Base-by-base conservation (phyloP, 164 flowering plant species). In the Berberis vulgaris region DNA sequence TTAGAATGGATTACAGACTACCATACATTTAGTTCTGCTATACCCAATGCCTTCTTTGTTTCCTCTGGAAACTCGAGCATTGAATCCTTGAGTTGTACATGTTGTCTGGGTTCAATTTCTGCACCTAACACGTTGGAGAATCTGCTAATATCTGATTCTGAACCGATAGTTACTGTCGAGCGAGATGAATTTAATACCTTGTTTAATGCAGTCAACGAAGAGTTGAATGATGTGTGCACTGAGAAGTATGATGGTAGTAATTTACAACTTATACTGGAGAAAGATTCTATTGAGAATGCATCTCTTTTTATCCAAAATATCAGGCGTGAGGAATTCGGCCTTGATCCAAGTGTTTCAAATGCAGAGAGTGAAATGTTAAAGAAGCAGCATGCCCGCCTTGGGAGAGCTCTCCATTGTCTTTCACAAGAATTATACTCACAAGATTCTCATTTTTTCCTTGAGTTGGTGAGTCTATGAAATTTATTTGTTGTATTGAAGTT, bases 401-500 rank as follows among this genome's bases (percentile, higher is more conserved):
- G 99, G 60, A 83, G 96, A 77, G 96, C 97, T 13, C 89, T 95
- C 63, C 93, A 86, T 64, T 91, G 97, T 76, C 96, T 95, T 62
- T 89, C 99, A 2, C 89, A 87, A 62, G 96, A 91, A 69, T 74
- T 95, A 63, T 95, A 95, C 74, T 95, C 97, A 54, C 94, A 95
- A 70, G 99, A 95, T 82, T 95, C 99, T 50, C 99, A 95, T 79
- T 89, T 94, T 78, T 83, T 95, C 65, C 90, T 95, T 65, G 99
- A 95, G 79, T 84, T 95, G 79, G 97, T 91, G 74, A 78, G 83
- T 70, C 7, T 47, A n/a, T 12, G 2, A 46, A 11, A n/a, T 9
- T 49, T 7, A 40, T 26, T 7, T 61, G 39, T 46, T 61, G 6
- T 26, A 46, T 26, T 26, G 26, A 26, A 26, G 26, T 26, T 26